Base-by-base conservation (phyloP, 2,329 filamentous ascomycete genomes). In the Rutstroemia sp. region DNA sequence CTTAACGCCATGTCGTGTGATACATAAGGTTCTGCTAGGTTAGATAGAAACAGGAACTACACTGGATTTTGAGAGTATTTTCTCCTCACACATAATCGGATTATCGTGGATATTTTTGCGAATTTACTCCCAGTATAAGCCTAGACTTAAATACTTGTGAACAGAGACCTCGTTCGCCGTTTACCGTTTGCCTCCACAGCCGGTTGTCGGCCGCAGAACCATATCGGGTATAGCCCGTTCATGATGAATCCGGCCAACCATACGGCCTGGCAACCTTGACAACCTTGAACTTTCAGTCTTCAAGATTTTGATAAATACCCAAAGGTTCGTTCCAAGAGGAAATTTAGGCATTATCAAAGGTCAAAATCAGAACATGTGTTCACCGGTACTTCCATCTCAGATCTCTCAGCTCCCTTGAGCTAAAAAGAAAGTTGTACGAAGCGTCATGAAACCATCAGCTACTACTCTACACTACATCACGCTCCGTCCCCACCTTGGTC, bases 221-320 rank as follows among this genome's bases (percentile, higher is more conserved):
- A 30, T 17, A 48, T 39, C 10, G 12, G 51, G 51, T 16, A 48
- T 54, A 54, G 51, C 44, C 30, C 14, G 16, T 23, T 6, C 19
- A 54, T 54, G 51, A 41, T 54, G 30, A 34, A 48, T 48, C 38
- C 44, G 42, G 39, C 10, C 39, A 42, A 42, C 34, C 51, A 54
- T 41, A 54, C 38, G 51, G 44, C 10, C 44, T n/a, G n/a, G 38
- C 21, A 14, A 46, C 21, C 14, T 45, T 19, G 34, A 50, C 25
- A 27, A 27, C 25, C 25, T 27, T 27, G 25, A 27, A 27, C 25
- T 7, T 27, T 7, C 25, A 8, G 7, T 27, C 25, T 34, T 12
- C 30, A 34, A 34, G 30, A 42, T 42, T 42, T 42, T 42, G 39
- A 19, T 42, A 34, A 34, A 34, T 34, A 12, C 10, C 12, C 30